A percentile compares a stretch with the other conserved stretches of the same genome.
Conservation (phyloP, 2,329 filamentous ascomycete species). For the Chaetoscypha palmicola region DNA sequence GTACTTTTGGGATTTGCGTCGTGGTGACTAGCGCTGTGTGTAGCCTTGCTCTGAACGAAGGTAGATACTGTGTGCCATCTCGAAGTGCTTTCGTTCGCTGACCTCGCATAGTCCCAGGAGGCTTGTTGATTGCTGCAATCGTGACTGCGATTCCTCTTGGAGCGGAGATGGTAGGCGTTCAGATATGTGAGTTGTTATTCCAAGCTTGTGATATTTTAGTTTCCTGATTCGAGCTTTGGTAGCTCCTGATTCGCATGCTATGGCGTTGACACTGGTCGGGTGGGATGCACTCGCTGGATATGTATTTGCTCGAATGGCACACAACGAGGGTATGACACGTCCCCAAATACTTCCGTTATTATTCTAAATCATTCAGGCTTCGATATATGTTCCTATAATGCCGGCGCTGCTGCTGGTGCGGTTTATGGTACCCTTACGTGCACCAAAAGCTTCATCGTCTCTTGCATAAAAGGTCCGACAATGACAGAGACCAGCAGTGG, state of each 20-base stretch:
- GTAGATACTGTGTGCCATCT: neutral
- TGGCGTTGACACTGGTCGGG: neutral
- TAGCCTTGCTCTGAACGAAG: neutral
- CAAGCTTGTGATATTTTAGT: neutral
- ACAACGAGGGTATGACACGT: too few relatives aligned
- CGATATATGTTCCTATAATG: neutral
- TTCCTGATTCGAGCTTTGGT: neutral
- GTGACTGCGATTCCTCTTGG: neutral
- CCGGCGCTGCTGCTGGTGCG: neutral
- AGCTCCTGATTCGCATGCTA: neutral
- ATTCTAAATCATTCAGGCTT: too few relatives aligned
- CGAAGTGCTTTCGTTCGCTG: neutral
- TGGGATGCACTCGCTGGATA: conserved; percentile 3
- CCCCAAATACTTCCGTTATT: too few relatives aligned
- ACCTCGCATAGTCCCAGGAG: neutral
- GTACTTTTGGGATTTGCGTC: conserved; percentile 1
- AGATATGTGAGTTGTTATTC: neutral
- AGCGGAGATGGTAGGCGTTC: neutral
- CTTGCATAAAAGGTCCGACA: neutral
- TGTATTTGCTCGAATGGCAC: conserved; percentile 1
- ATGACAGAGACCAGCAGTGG: neutral
- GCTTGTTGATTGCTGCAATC: conserved; percentile 1
- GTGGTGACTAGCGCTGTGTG: neutral
- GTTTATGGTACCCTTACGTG: neutral
- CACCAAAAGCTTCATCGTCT: neutral